phyloP scores from a whole-genome alignment of 768 basidiomycete species.

The Termitomyces sp. region DNA sequence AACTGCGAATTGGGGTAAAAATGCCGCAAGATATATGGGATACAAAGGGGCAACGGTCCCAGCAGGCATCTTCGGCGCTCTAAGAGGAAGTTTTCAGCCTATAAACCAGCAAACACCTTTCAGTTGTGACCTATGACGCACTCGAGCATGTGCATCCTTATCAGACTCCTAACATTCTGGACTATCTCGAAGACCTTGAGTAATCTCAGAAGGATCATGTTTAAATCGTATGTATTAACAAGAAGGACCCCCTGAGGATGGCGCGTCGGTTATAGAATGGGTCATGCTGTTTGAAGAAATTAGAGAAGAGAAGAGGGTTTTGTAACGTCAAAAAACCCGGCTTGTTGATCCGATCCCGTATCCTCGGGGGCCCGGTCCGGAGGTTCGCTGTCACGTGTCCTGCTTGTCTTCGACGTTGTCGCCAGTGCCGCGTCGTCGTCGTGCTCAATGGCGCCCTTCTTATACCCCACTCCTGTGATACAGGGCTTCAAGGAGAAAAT shows the following conservation, averaged over 20 bases:
- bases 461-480: constrained; percentile 26
- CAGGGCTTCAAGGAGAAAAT: constrained; percentile 46
- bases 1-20: neutral
- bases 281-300: neutral
- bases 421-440: neutral
- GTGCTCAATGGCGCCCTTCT: constrained; percentile 31
- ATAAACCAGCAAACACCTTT: neutral
- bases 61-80: neutral
- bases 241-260: neutral
- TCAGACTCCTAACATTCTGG: neutral
- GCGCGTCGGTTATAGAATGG: neutral
- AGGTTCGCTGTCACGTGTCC: neutral
- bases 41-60: neutral
- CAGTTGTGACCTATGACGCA: neutral
- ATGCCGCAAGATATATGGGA: neutral
- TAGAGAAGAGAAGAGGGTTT: neutral
- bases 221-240: neutral
- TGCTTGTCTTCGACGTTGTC: too few species aligned
- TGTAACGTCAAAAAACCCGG: too few species aligned
- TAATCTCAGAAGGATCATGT: neutral
- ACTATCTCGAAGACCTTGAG: neutral
- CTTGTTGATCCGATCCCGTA: too few species aligned
- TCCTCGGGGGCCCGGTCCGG: neutral
- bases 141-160: neutral
- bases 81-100: too few species aligned